Evolutionary conservation across 1,284 basidiomycete genomes (phyloP), one percentile per base, ranked within the genome.

Genomic region (Melampsora americana): DNA sequence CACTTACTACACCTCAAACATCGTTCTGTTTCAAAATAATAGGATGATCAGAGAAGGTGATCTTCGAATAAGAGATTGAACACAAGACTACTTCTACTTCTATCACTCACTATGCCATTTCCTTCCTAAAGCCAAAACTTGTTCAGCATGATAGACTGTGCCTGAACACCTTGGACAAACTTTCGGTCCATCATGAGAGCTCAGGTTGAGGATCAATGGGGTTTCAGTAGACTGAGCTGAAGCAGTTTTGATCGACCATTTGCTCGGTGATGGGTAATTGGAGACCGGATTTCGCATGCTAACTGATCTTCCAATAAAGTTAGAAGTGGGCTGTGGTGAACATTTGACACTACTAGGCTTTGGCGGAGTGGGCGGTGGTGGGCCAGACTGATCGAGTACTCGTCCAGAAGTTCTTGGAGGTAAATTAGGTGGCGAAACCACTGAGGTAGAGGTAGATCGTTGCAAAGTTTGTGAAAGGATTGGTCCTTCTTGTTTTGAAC

Each of bases 101-200:
- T 32, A 20, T 59, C 12, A 64, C 69, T 9, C 23, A 71, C 69
- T 71, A 44, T 71, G 69, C 69, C 69, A 71, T 48, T 71, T 71
- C 69, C 62, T 71, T 26, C 69, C 69, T 20, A 71, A 61, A 12
- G 69, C 69, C 6, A 71, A 46, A 16, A 71, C 69, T 48, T 71
- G 69, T 42, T 71, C 69, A 42, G 69, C 69, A 35, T 71, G 69
- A 48, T 71, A 71, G 11, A 71, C 69, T 26, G 69, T 71, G 39
- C 62, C 59, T 12, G 35, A 30, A 42, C 69, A 71, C 5, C 53
- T 20, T 23, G 69, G 69, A 64, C 69, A 71, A 28, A 53, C 39
- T 28, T 71, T 53, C 1, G 69, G 69, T 16, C 69, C 69, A 20
- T 71, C 69, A 6, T 32, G 16, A 32, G 56, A 42, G 39, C 39